Evolutionary conservation across 345 rosid genomes (phyloP).

Genomic region (Erysimum cheiranthoides): DNA sequence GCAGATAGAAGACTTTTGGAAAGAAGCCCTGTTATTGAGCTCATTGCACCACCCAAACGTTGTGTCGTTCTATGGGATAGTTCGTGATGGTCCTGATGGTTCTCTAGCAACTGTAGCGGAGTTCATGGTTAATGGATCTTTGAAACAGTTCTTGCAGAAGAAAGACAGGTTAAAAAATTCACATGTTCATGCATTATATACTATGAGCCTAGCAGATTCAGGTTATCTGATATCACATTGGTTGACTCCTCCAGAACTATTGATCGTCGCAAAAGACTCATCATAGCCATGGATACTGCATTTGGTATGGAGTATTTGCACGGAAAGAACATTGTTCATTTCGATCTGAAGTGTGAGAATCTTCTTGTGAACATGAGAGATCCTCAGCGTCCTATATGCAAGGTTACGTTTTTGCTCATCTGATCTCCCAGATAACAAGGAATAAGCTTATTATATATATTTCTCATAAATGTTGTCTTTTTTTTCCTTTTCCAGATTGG

Average conservation of each 20-base stretch:
- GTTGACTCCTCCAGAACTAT: slow-evolving; percentile 69
- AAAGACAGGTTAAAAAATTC: slow-evolving; percentile 76
- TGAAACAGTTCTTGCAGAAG: slow-evolving; percentile 96
- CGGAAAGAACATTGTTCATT: slow-evolving; percentile 96
- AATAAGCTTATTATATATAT: slow-evolving; percentile 35
- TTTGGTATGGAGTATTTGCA: slow-evolving; percentile 99
- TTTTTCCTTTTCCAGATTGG: slow-evolving; percentile 66
- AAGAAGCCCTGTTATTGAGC: slow-evolving; percentile 90
- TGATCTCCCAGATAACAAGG: slow-evolving; percentile 7
- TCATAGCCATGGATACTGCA: slow-evolving; percentile 97
- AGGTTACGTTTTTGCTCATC: slow-evolving; percentile 54
- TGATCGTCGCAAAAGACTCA: slow-evolving; percentile 98
- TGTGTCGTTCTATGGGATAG: slow-evolving; percentile 97
- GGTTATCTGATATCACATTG: slow-evolving; percentile 30
- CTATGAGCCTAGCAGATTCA: background rate
- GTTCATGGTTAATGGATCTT: slow-evolving; percentile 98
- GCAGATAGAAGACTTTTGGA: slow-evolving; percentile 98
- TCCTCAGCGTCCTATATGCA: slow-evolving; percentile 96
- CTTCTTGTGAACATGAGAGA: slow-evolving; percentile 98
- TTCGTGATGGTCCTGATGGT: slow-evolving; percentile 99
- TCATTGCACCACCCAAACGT: slow-evolving; percentile 99
- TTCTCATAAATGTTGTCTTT: background rate
- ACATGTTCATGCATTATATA: slow-evolving; percentile 18
- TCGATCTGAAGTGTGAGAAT: slow-evolving; percentile 97
- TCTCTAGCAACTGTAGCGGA: slow-evolving; percentile 95